Percentiles rank a stretch among this genome's conserved stretches.
Evolutionary conservation across 805 yeast genomes (phyloP).

Genomic region (Candida sithepensis): DNA sequence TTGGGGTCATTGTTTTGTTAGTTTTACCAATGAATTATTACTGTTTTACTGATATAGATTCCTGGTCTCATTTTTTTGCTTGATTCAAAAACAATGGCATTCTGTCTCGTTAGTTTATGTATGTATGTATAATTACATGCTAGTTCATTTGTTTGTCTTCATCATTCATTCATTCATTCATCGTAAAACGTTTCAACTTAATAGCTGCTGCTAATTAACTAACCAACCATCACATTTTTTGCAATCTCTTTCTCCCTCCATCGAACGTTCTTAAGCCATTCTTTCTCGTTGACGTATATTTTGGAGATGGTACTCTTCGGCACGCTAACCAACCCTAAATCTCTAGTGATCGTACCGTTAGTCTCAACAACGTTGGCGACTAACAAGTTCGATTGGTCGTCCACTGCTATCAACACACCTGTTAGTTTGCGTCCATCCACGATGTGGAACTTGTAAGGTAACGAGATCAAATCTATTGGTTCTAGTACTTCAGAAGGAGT

Average conservation of each 20-base stretch:
- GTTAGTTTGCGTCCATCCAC: conserved; percentile 31
- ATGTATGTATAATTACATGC: neutral
- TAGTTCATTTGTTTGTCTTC: too few species aligned
- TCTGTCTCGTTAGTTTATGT: neutral
- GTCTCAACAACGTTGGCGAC: conserved; percentile 37
- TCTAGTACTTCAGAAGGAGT: too few species aligned
- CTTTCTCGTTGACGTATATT: conserved; percentile 24
- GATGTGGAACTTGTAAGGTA: conserved; percentile 25
- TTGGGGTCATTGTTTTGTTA: neutral
- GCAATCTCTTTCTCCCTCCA: conserved; percentile 12
- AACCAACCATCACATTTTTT: too few species aligned
- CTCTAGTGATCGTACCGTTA: conserved; percentile 27
- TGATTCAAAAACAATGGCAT: neutral
- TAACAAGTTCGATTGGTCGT: conserved; percentile 40
- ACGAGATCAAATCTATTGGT: conserved; percentile 33
- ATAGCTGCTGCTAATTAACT: too few species aligned
- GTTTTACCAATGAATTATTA: neutral
- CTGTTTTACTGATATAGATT: neutral
- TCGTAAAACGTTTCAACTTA: too few species aligned
- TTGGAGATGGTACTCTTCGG: conserved; percentile 38
- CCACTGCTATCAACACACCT: conserved; percentile 41
- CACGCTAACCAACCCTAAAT: conserved; percentile 52
- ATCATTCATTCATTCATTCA: too few species aligned
- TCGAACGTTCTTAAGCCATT: conserved; percentile 14
- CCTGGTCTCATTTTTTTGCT: neutral